A percentile compares a stretch with the other conserved stretches of the same genome.
Conservation (phyloP, 305 asterid species). For the Fraxinus xanthoxyloides region DNA sequence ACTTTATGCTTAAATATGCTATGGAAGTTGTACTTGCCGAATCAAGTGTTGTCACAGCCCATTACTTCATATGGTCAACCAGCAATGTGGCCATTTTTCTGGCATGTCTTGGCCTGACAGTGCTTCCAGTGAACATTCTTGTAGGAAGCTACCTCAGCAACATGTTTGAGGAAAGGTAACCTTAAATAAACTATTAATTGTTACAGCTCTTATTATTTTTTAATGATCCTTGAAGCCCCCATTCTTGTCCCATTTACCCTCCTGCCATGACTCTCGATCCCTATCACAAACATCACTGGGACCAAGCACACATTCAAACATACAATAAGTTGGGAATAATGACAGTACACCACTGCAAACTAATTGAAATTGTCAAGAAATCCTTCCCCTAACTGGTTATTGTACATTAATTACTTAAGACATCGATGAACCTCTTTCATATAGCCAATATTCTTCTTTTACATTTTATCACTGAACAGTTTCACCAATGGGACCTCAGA, state of each 20-base stretch:
- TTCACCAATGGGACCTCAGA: not conserved
- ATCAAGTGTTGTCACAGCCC: slow-evolving; percentile 60
- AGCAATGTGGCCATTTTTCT: slow-evolving; percentile 65
- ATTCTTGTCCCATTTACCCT: not conserved
- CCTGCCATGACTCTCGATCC: not conserved
- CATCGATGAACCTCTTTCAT: not conserved
- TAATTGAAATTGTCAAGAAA: not conserved
- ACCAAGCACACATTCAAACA: not conserved
- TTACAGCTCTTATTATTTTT: not conserved
- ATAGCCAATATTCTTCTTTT: not conserved
- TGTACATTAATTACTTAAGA: not conserved
- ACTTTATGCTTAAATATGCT: slow-evolving; percentile 79
- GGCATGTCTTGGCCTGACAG: slow-evolving; percentile 66
- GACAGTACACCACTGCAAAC: not conserved
- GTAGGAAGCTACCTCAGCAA: slow-evolving; percentile 82
- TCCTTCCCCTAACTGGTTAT: not conserved
- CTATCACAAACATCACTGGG: not conserved
- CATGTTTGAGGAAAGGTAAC: slow-evolving; percentile 72
- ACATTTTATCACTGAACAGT: not conserved
- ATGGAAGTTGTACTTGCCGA: slow-evolving; percentile 81
- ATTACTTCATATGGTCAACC: slow-evolving; percentile 76
- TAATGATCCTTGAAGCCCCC: not conserved
- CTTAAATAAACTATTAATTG: not conserved
- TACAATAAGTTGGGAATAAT: not conserved
- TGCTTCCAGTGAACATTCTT: slow-evolving; percentile 64